These are phyloP conservation scores for Debaryomycetaceae sp. DNA, from an alignment of 1,139 yeast species.

Conservation along the genomic window DNA sequence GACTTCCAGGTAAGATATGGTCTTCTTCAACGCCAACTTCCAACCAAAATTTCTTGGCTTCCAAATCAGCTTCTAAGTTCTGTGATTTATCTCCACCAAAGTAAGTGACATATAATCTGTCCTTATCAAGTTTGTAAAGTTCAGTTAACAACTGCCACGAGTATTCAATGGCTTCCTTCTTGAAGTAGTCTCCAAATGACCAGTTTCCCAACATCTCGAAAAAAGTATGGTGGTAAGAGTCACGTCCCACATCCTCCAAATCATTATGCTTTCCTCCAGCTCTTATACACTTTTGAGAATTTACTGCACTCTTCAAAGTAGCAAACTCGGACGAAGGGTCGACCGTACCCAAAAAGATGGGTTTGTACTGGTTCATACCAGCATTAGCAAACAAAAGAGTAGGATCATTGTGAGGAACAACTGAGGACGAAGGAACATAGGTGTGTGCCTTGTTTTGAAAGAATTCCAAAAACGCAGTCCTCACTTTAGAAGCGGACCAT, in stretches of 20 bases:
- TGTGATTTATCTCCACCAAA: slow-evolving; percentile 85
- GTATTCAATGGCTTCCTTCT: slow-evolving; percentile 82
- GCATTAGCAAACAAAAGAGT: slow-evolving; percentile 94
- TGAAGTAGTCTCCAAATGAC: slow-evolving; percentile 99
- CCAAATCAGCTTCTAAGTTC: slow-evolving; percentile 91
- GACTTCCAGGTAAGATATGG: slow-evolving; percentile 89
- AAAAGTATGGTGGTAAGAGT: slow-evolving; percentile 96
- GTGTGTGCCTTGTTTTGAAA: slow-evolving; percentile 69
- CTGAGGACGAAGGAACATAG: slow-evolving; percentile 89
- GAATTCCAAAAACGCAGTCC: slow-evolving; percentile 80
- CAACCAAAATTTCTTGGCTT: slow-evolving; percentile 86
- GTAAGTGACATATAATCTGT: slow-evolving; percentile 88
- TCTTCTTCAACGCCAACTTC: slow-evolving; percentile 86
- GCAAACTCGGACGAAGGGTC: slow-evolving; percentile 91
- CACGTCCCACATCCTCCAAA: slow-evolving; percentile 96
- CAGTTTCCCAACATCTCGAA: slow-evolving; percentile 99
- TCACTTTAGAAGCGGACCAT: slow-evolving; percentile 76
- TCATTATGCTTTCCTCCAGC: slow-evolving; percentile 99
- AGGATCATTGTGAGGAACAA: slow-evolving; percentile 96
- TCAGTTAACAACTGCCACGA: slow-evolving; percentile 89
- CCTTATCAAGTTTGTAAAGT: slow-evolving; percentile 73
- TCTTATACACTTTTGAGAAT: slow-evolving; percentile 97
- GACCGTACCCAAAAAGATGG: slow-evolving; percentile 93
- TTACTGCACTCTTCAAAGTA: slow-evolving; percentile 80
- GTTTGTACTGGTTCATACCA: slow-evolving; percentile 98